phyloP scores from a whole-genome alignment of 2,329 filamentous ascomycete species.

The Colletotrichum sp. region DNA sequence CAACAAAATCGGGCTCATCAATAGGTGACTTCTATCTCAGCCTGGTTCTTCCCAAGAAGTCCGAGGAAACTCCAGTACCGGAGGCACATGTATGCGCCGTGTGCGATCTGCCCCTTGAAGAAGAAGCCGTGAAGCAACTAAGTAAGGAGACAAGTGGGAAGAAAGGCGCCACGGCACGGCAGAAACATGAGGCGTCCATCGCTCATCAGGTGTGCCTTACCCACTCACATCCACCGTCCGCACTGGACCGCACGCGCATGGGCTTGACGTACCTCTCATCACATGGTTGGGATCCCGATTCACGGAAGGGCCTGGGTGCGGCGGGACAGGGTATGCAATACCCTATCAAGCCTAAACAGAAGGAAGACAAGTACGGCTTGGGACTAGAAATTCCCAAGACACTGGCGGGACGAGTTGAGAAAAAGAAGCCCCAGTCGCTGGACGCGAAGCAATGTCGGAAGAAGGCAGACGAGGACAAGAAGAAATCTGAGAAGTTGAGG shows the following conservation, averaged over 20 bases:
- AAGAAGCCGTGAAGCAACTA: conserved; percentile 2
- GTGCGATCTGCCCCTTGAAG: conserved; percentile 39
- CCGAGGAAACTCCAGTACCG: not conserved
- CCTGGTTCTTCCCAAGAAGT: conserved; percentile 59
- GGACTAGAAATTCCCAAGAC: conserved; percentile 57
- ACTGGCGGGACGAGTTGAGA: conserved; percentile 42
- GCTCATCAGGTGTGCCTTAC: conserved; percentile 74
- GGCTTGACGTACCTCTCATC: conserved; percentile 69
- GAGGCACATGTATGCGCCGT: conserved; percentile 31
- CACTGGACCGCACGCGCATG: conserved; percentile 73
- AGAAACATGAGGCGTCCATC: conserved; percentile 63
- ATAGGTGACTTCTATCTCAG: conserved; percentile 69
- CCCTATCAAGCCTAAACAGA: conserved; percentile 75
- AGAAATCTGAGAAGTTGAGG: conserved; percentile 66
- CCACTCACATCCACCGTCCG: conserved; percentile 75
- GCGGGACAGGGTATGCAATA: conserved; percentile 74
- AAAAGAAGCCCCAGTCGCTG: conserved; percentile 54
- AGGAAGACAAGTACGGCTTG: conserved; percentile 77
- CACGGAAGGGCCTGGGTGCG: conserved; percentile 73
- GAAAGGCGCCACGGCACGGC: conserved; percentile 21
- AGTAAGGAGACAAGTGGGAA: conserved; percentile 26
- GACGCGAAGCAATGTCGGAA: conserved; percentile 75
- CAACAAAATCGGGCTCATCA: conserved; percentile 28
- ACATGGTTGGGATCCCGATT: conserved; percentile 78
- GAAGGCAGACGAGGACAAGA: conserved; percentile 65